Conservation (phyloP, 345 rosid species). For the Rhodamnia argentea region DNA sequence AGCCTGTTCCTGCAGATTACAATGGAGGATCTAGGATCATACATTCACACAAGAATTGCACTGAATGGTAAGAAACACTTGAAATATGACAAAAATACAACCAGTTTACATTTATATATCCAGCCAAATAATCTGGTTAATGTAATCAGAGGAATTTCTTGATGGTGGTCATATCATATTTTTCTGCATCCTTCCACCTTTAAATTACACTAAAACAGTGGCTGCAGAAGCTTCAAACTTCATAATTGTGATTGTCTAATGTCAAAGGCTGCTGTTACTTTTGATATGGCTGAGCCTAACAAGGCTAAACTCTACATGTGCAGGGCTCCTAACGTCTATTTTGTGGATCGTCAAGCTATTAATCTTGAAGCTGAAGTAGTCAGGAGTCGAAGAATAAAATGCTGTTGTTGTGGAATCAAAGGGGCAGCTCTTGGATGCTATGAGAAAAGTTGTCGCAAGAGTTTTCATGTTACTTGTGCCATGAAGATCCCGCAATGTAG, state of each 20-base stretch:
- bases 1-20: too few relatives aligned
- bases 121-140: neutral
- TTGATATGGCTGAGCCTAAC: neutral
- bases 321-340: slow-evolving; percentile 95
- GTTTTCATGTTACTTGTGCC: too few relatives aligned
- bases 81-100: too few relatives aligned
- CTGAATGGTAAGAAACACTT: too few relatives aligned
- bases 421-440: too few relatives aligned
- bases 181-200: neutral
- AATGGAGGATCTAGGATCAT: too few relatives aligned
- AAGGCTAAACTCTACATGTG: neutral
- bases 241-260: neutral
- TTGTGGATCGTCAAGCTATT: slow-evolving; percentile 51
- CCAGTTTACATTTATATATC: neutral
- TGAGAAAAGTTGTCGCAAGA: too few relatives aligned
- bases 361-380: slow-evolving; percentile 81
- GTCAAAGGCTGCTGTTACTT: neutral
- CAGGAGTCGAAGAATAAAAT: too few relatives aligned
- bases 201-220: neutral
- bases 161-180: neutral
- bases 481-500: too few relatives aligned
- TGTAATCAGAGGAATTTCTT: neutral
- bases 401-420: too few relatives aligned
- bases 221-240: neutral
- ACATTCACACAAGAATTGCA: too few relatives aligned